A percentile compares a stretch with the other conserved stretches of the same genome.
phyloP scores from a whole-genome alignment of 2,329 filamentous ascomycete species.

The Chaetomiaceae sp. region DNA sequence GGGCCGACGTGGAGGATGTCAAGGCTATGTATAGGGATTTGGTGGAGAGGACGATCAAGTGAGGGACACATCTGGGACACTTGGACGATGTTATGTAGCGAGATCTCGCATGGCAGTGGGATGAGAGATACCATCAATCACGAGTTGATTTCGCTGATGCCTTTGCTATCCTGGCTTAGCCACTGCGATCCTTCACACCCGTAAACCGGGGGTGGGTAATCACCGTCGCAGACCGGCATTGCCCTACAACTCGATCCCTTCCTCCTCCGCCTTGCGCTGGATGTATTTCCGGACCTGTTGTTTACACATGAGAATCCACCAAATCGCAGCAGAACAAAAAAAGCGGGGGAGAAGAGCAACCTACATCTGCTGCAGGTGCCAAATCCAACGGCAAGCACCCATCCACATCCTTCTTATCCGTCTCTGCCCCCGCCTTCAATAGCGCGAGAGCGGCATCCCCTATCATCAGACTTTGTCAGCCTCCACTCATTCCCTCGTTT shows the following conservation, averaged over 20 bases:
- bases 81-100: not conserved
- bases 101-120: not conserved
- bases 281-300: conserved; percentile 70
- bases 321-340: not conserved
- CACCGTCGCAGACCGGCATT: not conserved
- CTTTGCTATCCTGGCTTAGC: not conserved
- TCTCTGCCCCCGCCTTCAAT: conserved; percentile 79
- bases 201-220: not conserved
- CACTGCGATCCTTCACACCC: not conserved
- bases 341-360: conserved; percentile 24
- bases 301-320: not conserved
- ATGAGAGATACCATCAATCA: conserved; percentile 7
- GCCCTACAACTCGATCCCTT: conserved; percentile 63
- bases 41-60: conserved; percentile 69
- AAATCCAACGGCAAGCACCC: conserved; percentile 72
- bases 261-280: conserved; percentile 70
- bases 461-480: conserved; percentile 27
- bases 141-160: not conserved
- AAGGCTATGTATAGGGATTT: conserved; percentile 96
- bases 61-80: not conserved
- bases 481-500: too few species aligned
- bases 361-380: conserved; percentile 79
- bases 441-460: conserved; percentile 79
- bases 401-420: conserved; percentile 68
- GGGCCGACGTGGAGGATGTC: conserved; percentile 82